Conservation (phyloP, 2,329 filamentous ascomycete species). For the Ophiostoma perfectum region DNA sequence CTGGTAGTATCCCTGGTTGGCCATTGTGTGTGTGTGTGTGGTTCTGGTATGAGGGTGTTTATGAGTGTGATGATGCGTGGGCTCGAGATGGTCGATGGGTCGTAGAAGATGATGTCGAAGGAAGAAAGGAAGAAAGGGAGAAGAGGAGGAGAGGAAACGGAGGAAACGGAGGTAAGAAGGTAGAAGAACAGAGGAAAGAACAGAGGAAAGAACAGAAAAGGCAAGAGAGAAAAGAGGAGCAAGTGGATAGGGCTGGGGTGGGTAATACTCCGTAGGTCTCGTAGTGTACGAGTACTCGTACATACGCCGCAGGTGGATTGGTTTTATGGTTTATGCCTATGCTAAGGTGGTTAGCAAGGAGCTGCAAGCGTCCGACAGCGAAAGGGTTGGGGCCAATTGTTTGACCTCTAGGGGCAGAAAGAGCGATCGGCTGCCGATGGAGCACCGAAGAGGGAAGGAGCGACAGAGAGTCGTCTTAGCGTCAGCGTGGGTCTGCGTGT, state of each 20-base stretch:
- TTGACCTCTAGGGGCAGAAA: background rate
- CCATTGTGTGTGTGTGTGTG: constrained; percentile 31
- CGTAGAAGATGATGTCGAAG: background rate
- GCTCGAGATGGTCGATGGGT: background rate
- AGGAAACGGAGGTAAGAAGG: constrained; percentile 1
- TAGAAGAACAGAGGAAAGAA: background rate
- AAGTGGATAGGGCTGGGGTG: constrained; percentile 2
- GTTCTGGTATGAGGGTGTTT: background rate
- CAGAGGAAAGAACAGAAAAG: background rate
- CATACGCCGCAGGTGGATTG: background rate
- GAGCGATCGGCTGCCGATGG: background rate
- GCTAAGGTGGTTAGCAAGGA: no score
- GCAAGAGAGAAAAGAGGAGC: background rate
- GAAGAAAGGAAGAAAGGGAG: background rate
- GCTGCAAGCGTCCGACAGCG: background rate
- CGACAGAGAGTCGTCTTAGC: constrained; percentile 1
- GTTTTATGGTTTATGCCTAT: background rate
- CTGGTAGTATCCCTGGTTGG: constrained; percentile 36
- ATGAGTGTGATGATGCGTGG: background rate
- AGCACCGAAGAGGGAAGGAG: no score
- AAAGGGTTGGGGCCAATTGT: constrained; percentile 3
- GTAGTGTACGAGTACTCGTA: background rate
- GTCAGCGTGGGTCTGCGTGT: background rate
- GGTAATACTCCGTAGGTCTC: background rate
- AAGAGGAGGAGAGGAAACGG: background rate